Conservation (phyloP, 2,329 filamentous ascomycete genomes). For the Stenocarpella maydis region DNA sequence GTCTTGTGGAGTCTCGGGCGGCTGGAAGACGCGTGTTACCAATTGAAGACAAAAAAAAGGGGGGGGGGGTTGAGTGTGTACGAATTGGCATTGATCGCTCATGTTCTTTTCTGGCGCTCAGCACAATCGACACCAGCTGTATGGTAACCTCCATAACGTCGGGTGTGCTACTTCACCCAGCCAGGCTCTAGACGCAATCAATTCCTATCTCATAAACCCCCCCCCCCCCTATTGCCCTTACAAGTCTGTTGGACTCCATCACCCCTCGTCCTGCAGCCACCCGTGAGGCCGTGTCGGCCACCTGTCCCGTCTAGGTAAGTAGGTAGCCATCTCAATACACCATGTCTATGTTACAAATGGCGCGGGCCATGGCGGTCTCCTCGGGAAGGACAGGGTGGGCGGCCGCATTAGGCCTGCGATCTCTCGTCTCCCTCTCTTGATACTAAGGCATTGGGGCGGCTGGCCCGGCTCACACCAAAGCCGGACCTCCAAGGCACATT, state of each 20-base stretch:
- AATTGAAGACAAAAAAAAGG: slow-evolving; percentile 3
- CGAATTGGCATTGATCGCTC: neutral
- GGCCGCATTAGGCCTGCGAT: slow-evolving; percentile 25
- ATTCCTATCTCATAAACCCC: neutral
- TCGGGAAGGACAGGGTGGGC: slow-evolving; percentile 28
- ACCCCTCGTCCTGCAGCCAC: slow-evolving; percentile 28
- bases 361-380: slow-evolving; percentile 18
- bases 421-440: neutral
- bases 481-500: neutral
- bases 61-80: neutral
- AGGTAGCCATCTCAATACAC: neutral
- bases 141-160: neutral
- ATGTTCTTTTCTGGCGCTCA: too few species aligned
- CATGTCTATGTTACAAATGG: slow-evolving; percentile 17
- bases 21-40: neutral
- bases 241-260: neutral
- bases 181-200: neutral
- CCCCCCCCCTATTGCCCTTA: neutral
- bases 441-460: neutral
- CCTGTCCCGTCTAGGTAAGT: slow-evolving; percentile 16
- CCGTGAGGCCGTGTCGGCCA: slow-evolving; percentile 27
- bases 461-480: neutral
- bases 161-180: neutral
- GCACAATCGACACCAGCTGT: neutral
- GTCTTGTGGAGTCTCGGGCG: slow-evolving; percentile 29